phyloP scores from a whole-genome alignment of 2,329 filamentous ascomycete species.

The Venturiaceae sp. region DNA sequence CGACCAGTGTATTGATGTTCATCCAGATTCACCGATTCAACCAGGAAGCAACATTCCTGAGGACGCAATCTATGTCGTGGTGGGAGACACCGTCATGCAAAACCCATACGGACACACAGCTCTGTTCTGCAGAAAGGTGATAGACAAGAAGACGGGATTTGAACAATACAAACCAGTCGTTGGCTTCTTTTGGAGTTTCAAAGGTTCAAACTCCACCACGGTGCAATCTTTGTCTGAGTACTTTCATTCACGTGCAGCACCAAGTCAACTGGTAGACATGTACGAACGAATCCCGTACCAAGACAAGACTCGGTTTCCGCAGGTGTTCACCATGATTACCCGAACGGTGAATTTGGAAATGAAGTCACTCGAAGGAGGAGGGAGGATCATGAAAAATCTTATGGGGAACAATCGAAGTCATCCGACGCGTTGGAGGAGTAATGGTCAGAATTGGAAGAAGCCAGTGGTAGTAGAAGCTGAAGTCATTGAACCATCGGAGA shows the following conservation, averaged over 20 bases:
- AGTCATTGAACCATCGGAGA: not conserved
- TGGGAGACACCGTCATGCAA: not conserved
- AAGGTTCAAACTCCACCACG: not conserved
- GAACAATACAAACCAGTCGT: not conserved
- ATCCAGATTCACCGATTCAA: not conserved
- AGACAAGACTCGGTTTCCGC: not conserved
- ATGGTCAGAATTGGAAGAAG: not conserved
- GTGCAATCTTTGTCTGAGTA: not conserved
- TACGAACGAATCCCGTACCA: not conserved
- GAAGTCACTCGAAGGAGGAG: not conserved
- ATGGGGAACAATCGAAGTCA: not conserved
- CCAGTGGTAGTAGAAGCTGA: not conserved
- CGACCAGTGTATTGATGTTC: not conserved
- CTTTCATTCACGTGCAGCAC: not conserved
- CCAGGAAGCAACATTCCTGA: not conserved
- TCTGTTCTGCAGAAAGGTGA: not conserved
- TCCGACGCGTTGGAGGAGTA: conserved; percentile 1
- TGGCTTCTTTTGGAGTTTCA: not conserved
- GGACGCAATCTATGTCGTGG: not conserved
- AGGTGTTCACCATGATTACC: not conserved
- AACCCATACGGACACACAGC: not conserved
- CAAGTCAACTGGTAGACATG: not conserved
- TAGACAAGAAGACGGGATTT: not conserved
- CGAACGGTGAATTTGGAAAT: conserved; percentile 1
- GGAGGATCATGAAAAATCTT: not conserved